Evolutionary conservation across 495 filamentous ascomycete genomes (phyloP).

Genomic region (Apodospora peruviana): DNA sequence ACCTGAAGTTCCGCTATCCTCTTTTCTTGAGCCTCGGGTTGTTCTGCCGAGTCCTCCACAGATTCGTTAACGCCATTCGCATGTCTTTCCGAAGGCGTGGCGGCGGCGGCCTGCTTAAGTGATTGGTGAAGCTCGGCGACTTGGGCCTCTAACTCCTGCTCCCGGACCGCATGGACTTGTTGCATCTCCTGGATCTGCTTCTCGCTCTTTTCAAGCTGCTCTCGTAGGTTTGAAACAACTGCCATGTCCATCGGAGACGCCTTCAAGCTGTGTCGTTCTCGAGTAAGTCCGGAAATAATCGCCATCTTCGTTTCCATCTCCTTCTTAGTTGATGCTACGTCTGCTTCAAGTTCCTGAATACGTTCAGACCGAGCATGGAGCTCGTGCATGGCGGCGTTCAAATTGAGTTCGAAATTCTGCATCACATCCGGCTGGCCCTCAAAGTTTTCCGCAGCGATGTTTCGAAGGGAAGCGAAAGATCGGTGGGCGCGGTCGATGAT

Average conservation of each 20-base stretch:
- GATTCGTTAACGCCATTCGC: conserved; percentile 5
- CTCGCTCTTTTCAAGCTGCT: conserved; percentile 82
- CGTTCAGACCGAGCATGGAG: conserved; percentile 80
- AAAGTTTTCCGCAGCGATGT: conserved; percentile 80
- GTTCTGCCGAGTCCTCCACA: conserved; percentile 15
- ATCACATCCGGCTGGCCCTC: conserved; percentile 74
- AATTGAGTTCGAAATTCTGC: conserved; percentile 87
- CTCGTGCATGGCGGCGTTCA: conserved; percentile 91
- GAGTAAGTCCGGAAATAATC: conserved; percentile 88
- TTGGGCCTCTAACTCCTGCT: conserved; percentile 66
- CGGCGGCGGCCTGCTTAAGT: conserved; percentile 37
- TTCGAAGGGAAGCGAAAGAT: conserved; percentile 82
- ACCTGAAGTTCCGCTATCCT: conserved; percentile 67
- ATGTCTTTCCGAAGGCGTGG: conserved; percentile 5
- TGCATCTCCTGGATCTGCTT: conserved; percentile 68
- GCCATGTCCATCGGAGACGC: conserved; percentile 86
- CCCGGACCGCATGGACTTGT: conserved; percentile 63
- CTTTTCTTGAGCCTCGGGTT: conserved; percentile 46
- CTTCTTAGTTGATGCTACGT: conserved; percentile 76
- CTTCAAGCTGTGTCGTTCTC: conserved; percentile 85
- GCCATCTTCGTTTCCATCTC: conserved; percentile 95
- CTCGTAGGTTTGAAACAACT: conserved; percentile 78
- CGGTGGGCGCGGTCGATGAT: conserved; percentile 87
- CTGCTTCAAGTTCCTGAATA: conserved; percentile 81
- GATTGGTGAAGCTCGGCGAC: conserved; percentile 60